Evolutionary conservation across 2,329 filamentous ascomycete species (phyloP).

Genomic region (Plectosphaerella plurivora): DNA sequence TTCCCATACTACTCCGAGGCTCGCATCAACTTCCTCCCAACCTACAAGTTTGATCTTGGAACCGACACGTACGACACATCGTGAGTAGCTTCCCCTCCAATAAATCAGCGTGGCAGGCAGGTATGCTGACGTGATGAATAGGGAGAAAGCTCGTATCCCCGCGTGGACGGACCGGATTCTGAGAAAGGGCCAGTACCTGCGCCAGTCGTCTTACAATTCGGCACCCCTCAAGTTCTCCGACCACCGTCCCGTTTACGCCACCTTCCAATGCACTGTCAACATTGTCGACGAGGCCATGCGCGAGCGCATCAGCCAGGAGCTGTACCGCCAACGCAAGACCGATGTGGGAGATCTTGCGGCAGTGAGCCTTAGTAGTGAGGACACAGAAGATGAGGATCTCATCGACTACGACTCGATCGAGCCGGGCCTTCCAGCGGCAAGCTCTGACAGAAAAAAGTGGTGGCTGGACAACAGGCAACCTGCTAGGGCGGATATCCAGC

Average conservation of each 20-base stretch:
- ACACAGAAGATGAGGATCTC: constrained; percentile 73
- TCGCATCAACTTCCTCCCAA: constrained; percentile 82
- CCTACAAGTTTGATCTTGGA: constrained; percentile 92
- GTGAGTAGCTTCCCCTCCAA: constrained; percentile 37
- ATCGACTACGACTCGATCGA: constrained; percentile 80
- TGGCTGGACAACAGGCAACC: constrained; percentile 68
- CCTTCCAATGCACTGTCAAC: constrained; percentile 78
- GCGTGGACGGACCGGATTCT: constrained; percentile 96
- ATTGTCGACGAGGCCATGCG: constrained; percentile 73
- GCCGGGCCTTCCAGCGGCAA: constrained; percentile 66
- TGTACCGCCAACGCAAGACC: constrained; percentile 67
- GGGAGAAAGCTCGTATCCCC: constrained; percentile 88
- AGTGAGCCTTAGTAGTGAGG: constrained; percentile 48
- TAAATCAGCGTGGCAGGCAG: neutral
- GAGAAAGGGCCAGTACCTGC: constrained; percentile 77
- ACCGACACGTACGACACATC: constrained; percentile 89
- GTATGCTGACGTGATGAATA: constrained; percentile 30
- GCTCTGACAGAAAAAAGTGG: constrained; percentile 66
- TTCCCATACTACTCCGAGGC: constrained; percentile 93
- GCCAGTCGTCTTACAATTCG: constrained; percentile 76
- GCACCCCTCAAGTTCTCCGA: constrained; percentile 87
- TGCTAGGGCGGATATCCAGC: constrained; percentile 66
- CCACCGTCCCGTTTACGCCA: constrained; percentile 90
- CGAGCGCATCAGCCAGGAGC: constrained; percentile 64
- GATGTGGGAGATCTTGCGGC: constrained; percentile 56